Evolutionary conservation across 345 rosid genomes (phyloP).

Genomic region (Kandelia obovata): DNA sequence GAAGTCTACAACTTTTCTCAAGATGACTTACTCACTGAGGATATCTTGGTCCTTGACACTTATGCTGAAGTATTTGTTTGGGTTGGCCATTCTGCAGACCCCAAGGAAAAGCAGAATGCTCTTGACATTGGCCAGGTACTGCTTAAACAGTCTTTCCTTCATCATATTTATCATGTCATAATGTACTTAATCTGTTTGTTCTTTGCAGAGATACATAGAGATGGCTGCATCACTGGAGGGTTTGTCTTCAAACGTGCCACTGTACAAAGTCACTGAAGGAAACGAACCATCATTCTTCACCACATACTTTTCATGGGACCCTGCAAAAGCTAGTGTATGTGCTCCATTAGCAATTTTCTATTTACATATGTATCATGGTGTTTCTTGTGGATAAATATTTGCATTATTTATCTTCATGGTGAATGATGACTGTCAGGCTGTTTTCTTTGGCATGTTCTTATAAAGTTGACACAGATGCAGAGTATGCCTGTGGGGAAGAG

Average conservation of each 20-base stretch:
- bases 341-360: background rate
- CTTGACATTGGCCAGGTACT: constrained; percentile 88
- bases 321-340: constrained; percentile 71
- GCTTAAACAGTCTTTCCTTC: constrained; percentile 12
- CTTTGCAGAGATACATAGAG: constrained; percentile 73
- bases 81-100: constrained; percentile 85
- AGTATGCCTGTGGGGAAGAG: background rate
- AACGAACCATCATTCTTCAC: constrained; percentile 96
- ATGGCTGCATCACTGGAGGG: constrained; percentile 80
- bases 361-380: background rate
- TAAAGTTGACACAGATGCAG: background rate
- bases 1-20: constrained; percentile 90
- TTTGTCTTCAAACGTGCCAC: constrained; percentile 74
- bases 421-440: background rate
- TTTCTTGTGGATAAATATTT: background rate
- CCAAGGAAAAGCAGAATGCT: constrained; percentile 83
- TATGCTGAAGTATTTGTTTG: constrained; percentile 96
- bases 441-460: background rate
- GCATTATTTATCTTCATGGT: background rate
- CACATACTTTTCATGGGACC: constrained; percentile 85
- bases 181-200: constrained; percentile 15
- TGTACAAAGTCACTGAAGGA: constrained; percentile 90
- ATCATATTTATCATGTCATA: background rate
- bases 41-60: constrained; percentile 82
- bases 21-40: constrained; percentile 95